Evolutionary conservation across 1,139 yeast species (phyloP).

Genomic region (Saccharomyces uvarum): DNA sequence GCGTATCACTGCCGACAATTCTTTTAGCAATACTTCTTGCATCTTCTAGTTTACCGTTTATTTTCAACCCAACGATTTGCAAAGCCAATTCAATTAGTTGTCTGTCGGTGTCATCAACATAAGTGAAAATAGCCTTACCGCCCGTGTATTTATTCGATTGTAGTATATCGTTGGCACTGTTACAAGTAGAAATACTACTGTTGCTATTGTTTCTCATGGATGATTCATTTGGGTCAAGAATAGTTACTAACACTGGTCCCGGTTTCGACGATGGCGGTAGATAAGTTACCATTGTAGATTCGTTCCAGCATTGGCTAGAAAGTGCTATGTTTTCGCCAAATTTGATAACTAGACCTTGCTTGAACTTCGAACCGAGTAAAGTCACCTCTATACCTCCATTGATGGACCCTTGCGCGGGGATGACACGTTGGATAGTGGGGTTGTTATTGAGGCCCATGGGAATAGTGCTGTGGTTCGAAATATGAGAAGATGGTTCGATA

Average conservation of each 20-base stretch:
- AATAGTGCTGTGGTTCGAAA: background rate
- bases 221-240: slow-evolving; percentile 41
- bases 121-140: slow-evolving; percentile 54
- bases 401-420: slow-evolving; percentile 91
- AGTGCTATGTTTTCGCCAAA: slow-evolving; percentile 80
- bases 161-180: background rate
- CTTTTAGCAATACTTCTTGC: slow-evolving; percentile 84
- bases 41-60: slow-evolving; percentile 90
- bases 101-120: slow-evolving; percentile 85
- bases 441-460: slow-evolving; percentile 12
- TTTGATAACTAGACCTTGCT: slow-evolving; percentile 71
- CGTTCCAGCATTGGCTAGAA: slow-evolving; percentile 95
- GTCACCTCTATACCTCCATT: slow-evolving; percentile 96
- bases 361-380: slow-evolving; percentile 75
- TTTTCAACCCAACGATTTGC: slow-evolving; percentile 88
- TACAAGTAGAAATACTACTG: background rate
- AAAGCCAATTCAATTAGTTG: slow-evolving; percentile 86
- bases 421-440: slow-evolving; percentile 72
- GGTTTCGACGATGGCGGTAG: slow-evolving; percentile 83
- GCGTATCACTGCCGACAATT: slow-evolving; percentile 55
- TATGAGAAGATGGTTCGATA: background rate
- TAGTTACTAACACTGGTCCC: slow-evolving; percentile 85
- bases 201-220: slow-evolving; percentile 3
- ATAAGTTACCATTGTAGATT: slow-evolving; percentile 84
- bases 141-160: slow-evolving; percentile 7